These are phyloP conservation scores for Lactifluus hygrophoroides DNA, from an alignment of 768 basidiomycete genomes.

Conservation along the genomic window DNA sequence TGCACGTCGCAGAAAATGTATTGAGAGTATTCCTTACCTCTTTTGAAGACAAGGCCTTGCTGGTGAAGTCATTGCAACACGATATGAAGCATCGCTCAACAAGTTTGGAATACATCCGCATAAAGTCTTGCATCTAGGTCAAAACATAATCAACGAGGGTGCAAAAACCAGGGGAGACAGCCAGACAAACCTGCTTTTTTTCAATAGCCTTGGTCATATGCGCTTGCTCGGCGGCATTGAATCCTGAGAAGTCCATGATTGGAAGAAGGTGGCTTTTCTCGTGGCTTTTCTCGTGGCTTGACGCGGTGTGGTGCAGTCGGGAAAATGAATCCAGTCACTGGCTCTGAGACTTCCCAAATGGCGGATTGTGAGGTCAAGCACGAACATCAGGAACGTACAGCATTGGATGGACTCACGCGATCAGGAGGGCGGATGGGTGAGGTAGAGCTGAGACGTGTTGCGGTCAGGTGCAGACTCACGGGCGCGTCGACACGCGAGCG, in stretches of 20 bases:
- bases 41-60: slow-evolving; percentile 86
- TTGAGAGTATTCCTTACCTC: slow-evolving; percentile 45
- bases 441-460: background rate
- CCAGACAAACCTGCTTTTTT: slow-evolving; percentile 78
- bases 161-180: background rate
- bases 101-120: slow-evolving; percentile 88
- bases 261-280: slow-evolving; percentile 1
- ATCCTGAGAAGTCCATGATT: slow-evolving; percentile 83
- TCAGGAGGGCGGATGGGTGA: background rate
- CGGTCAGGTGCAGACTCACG: background rate
- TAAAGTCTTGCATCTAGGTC: slow-evolving; percentile 93
- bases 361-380: background rate
- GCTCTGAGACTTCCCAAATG: background rate
- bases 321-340: background rate
- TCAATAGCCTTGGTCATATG: slow-evolving; percentile 93
- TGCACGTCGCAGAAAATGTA: background rate
- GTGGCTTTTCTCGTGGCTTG: background rate
- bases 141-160: slow-evolving; percentile 2
- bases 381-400: background rate
- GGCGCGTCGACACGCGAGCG: background rate
- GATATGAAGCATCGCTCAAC: slow-evolving; percentile 94
- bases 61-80: slow-evolving; percentile 95
- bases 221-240: slow-evolving; percentile 90
- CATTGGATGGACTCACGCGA: background rate
- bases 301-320: slow-evolving; percentile 3